Conservation (phyloP, 2,329 filamentous ascomycete genomes). For the Colletotrichum sp. region DNA sequence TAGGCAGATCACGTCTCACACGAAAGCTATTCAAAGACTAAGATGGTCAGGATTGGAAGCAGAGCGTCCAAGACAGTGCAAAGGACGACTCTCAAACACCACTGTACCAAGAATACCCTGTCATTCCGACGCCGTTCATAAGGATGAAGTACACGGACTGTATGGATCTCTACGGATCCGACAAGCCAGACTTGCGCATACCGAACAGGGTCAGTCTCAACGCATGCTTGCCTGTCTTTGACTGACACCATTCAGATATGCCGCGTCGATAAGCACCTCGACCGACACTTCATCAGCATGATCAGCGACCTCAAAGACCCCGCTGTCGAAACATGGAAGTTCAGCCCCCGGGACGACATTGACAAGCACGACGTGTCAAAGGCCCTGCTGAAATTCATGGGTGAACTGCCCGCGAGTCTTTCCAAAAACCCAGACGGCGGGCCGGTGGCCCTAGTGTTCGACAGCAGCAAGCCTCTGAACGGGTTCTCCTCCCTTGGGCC, state of each 20-base stretch:
- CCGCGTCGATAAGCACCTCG: slow-evolving; percentile 67
- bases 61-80: slow-evolving; percentile 10
- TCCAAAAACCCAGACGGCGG: slow-evolving; percentile 75
- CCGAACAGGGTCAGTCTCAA: slow-evolving; percentile 60
- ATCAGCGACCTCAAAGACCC: slow-evolving; percentile 74
- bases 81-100: background rate
- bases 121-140: slow-evolving; percentile 49
- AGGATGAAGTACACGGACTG: slow-evolving; percentile 75
- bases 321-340: slow-evolving; percentile 75
- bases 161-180: slow-evolving; percentile 82
- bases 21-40: background rate
- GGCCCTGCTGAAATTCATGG: slow-evolving; percentile 75
- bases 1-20: background rate
- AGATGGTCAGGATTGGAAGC: slow-evolving; percentile 3
- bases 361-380: slow-evolving; percentile 57
- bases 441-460: slow-evolving; percentile 79
- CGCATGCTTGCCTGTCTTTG: background rate
- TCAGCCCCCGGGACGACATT: slow-evolving; percentile 58
- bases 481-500: slow-evolving; percentile 78
- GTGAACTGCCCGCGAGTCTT: slow-evolving; percentile 63
- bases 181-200: slow-evolving; percentile 90
- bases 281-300: slow-evolving; percentile 71
- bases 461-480: slow-evolving; percentile 73
- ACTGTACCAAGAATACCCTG: slow-evolving; percentile 24
- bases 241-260: slow-evolving; percentile 57